Base-by-base conservation (phyloP, 2,329 filamentous ascomycete genomes). In the Aspergillus sp. region DNA sequence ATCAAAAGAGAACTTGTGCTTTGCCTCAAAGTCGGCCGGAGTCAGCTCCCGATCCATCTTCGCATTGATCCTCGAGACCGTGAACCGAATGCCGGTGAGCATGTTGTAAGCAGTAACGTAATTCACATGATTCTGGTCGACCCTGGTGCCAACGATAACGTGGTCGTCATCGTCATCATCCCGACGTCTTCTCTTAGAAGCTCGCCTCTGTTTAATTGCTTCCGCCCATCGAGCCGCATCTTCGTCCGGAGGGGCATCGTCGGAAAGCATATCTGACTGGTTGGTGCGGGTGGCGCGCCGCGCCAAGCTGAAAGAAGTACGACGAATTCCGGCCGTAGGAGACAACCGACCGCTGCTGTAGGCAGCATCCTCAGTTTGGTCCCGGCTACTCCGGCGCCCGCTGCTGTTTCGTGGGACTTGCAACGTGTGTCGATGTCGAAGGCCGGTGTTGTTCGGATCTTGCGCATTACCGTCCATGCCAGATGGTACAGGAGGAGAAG, bases 51-150 rank as follows among this genome's bases (percentile, higher is more conserved):
- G 89, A 77, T 98, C 92, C 76, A 98, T 86, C 80, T 99, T 99
- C 48, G 95, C 95, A 74, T 99, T 98, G 59, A 93, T 97, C 70
- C 95, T 86, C 65, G 93, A 98, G 25, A 99, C 95, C 47, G 92
- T 93, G 70, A 98, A 97, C 58, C 95, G 92, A 74, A 99, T 99
- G 65, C 95, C 95, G 41, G 95, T 99, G 80, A 99, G 85, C 95
- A 99, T 99, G 78, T 99, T 99, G 82, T 99, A 99, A 61, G 95
- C 95, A 2, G 92, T 97, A 48, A 96, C 92, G 89, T 91, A 99
- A 77, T 98, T 98, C 67, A 92, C 91, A 76, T 99, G 95, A 71
- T 91, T 91, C 80, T 98, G 93, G 74, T 99, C 95, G 55, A 99
- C 95, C 80, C 97, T 98, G 60, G 92, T 99, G 61, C 95, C 95